Base-by-base conservation (phyloP, 139 green algal species). In the Micromonas commoda region DNA sequence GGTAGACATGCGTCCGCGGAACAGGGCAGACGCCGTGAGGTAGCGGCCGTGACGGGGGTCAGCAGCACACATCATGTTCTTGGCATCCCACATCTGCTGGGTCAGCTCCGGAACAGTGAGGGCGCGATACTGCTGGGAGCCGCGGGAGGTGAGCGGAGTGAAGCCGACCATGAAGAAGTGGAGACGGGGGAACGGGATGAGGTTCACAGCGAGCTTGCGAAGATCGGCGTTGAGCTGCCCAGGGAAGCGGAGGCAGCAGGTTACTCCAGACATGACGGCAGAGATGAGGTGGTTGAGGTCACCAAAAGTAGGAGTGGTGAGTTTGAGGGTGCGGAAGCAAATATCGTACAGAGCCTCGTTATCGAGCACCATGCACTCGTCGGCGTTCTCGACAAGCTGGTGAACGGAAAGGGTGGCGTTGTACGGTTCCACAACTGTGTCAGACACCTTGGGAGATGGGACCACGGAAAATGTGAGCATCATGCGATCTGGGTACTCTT, bases 141-240 rank as follows among this genome's bases (percentile, higher is more conserved):
- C 95, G 77, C 95, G 91, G 39, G 87, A 95, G 54, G 95, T 99
- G 21, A 99, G 88, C 6, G 94, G 94, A 3, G 94, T 92, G 85
- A 98, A 98, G 80, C 94, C 93, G 45, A 97, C 91, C 94, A 98
- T 98, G 93, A 99, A 99, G 89, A 99, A 99, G 91, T 99, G 95
- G 33, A 99, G 92, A 63, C 95, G 92, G 31, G 95, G 95, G 91
- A 99, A 99, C 81, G 95, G 95, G 80, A 99, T 96, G 68, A 99
- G 86, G 91, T 99, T 99, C 64, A 97, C 94, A 0, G 95, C 95
- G 77, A 99, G 89, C 91, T 99, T 99, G 80, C 95, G 89, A 85
- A 99, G 88, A 86, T 99, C 95, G 76, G 93, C 90, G 86, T 99
- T 99, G 70, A 99, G 88, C 91, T 99, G 95, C 65, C 94, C 94